Evolutionary conservation across 2,329 filamentous ascomycete species (phyloP).

Genomic region (Ophiocordyceps camponoti-floridani): DNA sequence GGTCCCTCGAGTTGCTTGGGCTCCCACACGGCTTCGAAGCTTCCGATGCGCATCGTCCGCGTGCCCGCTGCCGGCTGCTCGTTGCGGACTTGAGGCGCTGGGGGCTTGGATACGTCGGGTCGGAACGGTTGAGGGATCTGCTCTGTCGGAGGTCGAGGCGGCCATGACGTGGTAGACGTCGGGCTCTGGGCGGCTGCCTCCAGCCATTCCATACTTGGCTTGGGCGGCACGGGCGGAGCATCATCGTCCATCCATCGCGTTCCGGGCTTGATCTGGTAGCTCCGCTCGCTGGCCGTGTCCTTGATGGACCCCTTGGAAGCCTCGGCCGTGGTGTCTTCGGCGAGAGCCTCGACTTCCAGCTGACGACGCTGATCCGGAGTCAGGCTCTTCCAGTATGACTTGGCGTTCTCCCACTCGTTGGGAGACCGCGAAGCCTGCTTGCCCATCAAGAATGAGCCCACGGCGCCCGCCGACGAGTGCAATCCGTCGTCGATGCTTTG

Average conservation of each 20-base stretch:
- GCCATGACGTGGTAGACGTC: background rate
- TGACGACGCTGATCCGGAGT: conserved; percentile 43
- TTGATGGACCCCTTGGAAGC: conserved; percentile 1
- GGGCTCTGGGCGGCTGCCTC: background rate
- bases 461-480: conserved; percentile 48
- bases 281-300: conserved; percentile 7
- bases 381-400: conserved; percentile 51
- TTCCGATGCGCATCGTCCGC: conserved; percentile 12
- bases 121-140: conserved; percentile 31
- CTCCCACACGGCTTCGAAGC: conserved; percentile 1
- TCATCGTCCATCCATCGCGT: conserved; percentile 10
- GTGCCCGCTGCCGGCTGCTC: conserved; percentile 11
- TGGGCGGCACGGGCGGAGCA: conserved; percentile 1
- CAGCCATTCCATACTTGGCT: background rate
- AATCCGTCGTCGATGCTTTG: conserved; percentile 43
- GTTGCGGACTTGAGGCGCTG: conserved; percentile 2
- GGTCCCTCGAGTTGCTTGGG: background rate
- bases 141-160: conserved; percentile 1
- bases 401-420: conserved; percentile 49
- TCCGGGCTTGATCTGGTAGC: conserved; percentile 22
- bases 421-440: conserved; percentile 2
- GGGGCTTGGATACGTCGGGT: conserved; percentile 8
- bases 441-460: conserved; percentile 12
- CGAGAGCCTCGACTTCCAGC: conserved; percentile 37
- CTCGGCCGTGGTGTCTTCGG: conserved; percentile 24